Base-by-base conservation (phyloP, 1,139 yeast species). In the Spencermartinsiella ligniputridi region DNA sequence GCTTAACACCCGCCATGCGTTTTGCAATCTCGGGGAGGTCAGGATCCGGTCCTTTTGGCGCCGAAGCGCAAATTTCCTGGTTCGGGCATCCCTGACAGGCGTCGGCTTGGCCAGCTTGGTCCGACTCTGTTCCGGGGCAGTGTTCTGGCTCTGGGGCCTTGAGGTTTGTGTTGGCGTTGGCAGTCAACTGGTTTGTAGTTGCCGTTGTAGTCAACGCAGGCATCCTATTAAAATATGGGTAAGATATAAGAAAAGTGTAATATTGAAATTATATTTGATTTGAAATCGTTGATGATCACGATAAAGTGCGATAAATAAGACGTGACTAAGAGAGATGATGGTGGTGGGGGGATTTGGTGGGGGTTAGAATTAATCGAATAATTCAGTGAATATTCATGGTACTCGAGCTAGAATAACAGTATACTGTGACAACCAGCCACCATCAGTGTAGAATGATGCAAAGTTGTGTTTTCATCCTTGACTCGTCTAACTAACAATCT, bases 121-220 rank as follows among this genome's bases (percentile, higher is more conserved):
- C 96, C 1, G 95, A 85, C 61, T 90, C 96, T 1, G 97, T 96
- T 0, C 98, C 99, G 0, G 98, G 98, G 70, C 99, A 92, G 66
- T 92, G 97, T 59, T 89, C 97, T 1, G 97, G 96, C 57, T 84
- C 62, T 2, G 66, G 63, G 6, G 62, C 63, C 37, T 52, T 49
- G n/a, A 60, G 52, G 32, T 20, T 13, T 8, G 12, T 29, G 16
- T 17, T 16, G 3, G 41, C 17, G 12, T 44, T 25, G 16, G 21
- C 38, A 13, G 25, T 39, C 15, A 27, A 45, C 29, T 27, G 39
- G 29, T 15, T 43, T 44, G 35, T 37, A 16, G 40, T 44, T 25
- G 42, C 40, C 18, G 49, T 48, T 44, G 35, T 37, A 16, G 40
- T 44, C 22, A 44, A 40, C 18, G 49, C 50, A 16, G 49, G 45